These are phyloP conservation scores for Akanthomyces lecanii DNA, from an alignment of 2,329 filamentous ascomycete genomes.

Conservation along the genomic window DNA sequence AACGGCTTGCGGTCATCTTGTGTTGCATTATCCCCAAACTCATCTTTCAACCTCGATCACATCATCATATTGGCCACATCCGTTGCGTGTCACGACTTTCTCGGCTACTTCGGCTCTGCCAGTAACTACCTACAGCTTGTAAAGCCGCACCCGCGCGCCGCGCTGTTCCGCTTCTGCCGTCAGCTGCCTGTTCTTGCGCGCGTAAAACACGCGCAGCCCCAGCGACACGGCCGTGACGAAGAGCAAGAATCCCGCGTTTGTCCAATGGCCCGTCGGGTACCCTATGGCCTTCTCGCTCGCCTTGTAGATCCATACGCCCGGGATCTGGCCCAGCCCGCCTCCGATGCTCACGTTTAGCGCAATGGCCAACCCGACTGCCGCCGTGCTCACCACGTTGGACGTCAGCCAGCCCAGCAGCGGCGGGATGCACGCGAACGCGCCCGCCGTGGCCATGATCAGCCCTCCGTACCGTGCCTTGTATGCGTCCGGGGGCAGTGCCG, in stretches of 20 bases:
- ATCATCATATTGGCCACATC: not conserved
- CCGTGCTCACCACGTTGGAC: conserved; percentile 62
- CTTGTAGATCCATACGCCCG: conserved; percentile 72
- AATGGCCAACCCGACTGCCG: conserved; percentile 63
- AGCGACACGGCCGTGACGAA: conserved; percentile 54
- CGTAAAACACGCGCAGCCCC: conserved; percentile 53
- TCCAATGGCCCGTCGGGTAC: conserved; percentile 68
- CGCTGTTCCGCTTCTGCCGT: conserved; percentile 27
- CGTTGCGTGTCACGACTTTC: not conserved
- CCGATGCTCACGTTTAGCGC: conserved; percentile 65
- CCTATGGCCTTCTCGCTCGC: conserved; percentile 54
- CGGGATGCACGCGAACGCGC: conserved; percentile 65
- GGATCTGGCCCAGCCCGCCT: conserved; percentile 66
- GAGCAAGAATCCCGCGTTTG: conserved; percentile 56
- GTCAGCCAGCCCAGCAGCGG: conserved; percentile 68
- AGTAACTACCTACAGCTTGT: conserved; percentile 31
- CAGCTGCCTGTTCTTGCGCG: conserved; percentile 39
- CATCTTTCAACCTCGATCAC: not conserved
- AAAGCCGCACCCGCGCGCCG: conserved; percentile 35
- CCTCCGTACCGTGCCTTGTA: conserved; percentile 63
- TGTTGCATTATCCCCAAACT: not conserved
- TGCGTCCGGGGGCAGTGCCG: conserved; percentile 55
- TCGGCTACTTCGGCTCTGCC: too few species aligned
- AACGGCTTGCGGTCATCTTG: not conserved
- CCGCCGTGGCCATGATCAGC: conserved; percentile 62